These are phyloP conservation scores for Sclerotinia sclerotiorum DNA, from an alignment of 2,329 filamentous ascomycete species.

Conservation along the genomic window DNA sequence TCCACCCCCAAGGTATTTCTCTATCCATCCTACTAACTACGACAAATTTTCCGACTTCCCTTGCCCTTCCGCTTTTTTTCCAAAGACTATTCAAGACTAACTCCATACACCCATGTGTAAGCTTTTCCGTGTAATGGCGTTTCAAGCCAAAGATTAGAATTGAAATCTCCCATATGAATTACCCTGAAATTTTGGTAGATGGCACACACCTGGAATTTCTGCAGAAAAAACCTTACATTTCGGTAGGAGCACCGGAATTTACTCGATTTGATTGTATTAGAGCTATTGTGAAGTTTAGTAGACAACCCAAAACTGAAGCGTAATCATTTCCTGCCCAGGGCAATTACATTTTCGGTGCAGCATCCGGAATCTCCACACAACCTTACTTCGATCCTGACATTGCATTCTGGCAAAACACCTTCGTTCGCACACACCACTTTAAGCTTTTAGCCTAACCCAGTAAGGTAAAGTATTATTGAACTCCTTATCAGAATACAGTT, in stretches of 20 bases:
- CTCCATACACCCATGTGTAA: background rate
- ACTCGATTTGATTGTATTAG: background rate
- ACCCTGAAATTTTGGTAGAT: background rate
- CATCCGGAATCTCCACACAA: background rate
- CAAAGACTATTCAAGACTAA: background rate
- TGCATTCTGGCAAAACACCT: background rate
- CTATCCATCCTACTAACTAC: background rate
- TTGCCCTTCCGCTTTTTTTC: background rate
- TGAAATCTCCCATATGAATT: background rate
- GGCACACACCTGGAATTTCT: background rate
- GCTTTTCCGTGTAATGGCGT: background rate
- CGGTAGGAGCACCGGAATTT: slow-evolving; percentile 10
- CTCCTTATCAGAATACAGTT: background rate
- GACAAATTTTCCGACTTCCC: background rate
- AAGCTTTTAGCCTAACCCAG: background rate
- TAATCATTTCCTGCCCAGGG: background rate
- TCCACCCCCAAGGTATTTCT: background rate
- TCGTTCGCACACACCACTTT: background rate
- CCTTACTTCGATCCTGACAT: background rate
- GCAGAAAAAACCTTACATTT: background rate
- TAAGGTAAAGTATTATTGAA: slow-evolving; percentile 1
- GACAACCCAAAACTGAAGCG: background rate
- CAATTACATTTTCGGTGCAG: background rate
- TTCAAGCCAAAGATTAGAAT: background rate
- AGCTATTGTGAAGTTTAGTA: background rate